A percentile compares a stretch with the other conserved stretches of the same genome.
Evolutionary conservation across 2,329 filamentous ascomycete genomes (phyloP).

Genomic region (Ascochyta lentis): DNA sequence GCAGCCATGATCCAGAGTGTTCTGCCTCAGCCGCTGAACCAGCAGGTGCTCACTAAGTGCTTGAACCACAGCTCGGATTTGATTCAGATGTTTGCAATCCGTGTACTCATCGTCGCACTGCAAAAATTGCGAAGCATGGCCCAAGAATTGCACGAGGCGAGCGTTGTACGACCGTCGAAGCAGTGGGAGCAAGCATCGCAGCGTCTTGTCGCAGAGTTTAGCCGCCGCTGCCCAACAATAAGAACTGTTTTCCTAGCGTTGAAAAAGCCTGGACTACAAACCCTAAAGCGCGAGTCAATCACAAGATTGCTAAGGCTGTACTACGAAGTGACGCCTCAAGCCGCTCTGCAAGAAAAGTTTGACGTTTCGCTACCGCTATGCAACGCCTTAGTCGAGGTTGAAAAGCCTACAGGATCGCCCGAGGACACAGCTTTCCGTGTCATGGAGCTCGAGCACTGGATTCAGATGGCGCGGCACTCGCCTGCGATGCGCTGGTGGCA

Average conservation of each 20-base stretch:
- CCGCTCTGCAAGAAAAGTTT: constrained; percentile 83
- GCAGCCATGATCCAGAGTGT: constrained; percentile 84
- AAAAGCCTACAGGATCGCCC: constrained; percentile 49
- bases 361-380: constrained; percentile 82
- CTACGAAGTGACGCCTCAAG: constrained; percentile 79
- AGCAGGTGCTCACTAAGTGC: constrained; percentile 80
- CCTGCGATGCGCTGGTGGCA: constrained; percentile 91
- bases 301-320: constrained; percentile 82
- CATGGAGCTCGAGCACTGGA: constrained; percentile 80
- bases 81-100: constrained; percentile 82
- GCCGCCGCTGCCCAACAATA: constrained; percentile 77
- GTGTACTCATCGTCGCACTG: constrained; percentile 78
- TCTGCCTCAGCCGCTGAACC: constrained; percentile 79
- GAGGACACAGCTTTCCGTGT: constrained; percentile 64
- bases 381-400: constrained; percentile 68
- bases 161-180: constrained; percentile 44
- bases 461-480: constrained; percentile 80
- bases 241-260: constrained; percentile 81
- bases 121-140: constrained; percentile 75
- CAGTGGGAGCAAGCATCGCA: constrained; percentile 75
- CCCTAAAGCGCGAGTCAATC: constrained; percentile 79
- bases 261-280: constrained; percentile 71
- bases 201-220: constrained; percentile 76
- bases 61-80: constrained; percentile 79
- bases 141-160: constrained; percentile 63